Evolutionary conservation across 768 basidiomycete genomes (phyloP).

Genomic region (Auricularia auricula-judae): DNA sequence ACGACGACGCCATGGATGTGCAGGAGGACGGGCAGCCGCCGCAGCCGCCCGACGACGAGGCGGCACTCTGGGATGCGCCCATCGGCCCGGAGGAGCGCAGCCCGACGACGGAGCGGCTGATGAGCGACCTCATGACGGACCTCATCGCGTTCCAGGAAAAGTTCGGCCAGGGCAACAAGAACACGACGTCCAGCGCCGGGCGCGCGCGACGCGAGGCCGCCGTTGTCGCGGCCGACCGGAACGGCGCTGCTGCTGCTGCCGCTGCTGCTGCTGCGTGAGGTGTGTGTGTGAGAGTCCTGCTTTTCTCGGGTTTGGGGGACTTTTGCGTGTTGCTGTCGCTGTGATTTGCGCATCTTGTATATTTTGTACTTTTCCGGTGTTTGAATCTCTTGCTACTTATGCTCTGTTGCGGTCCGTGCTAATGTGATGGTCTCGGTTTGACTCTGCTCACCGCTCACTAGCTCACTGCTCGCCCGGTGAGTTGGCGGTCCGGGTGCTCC

Average conservation of each 20-base stretch:
- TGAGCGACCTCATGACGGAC: conserved; percentile 89
- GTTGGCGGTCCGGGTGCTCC: too few relatives aligned
- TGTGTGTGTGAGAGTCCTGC: too few relatives aligned
- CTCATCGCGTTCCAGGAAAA: conserved; percentile 80
- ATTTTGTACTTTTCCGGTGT: too few relatives aligned
- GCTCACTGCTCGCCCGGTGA: too few relatives aligned
- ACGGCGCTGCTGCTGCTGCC: not conserved
- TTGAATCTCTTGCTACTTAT: too few relatives aligned
- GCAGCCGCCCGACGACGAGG: not conserved
- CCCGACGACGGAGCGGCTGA: conserved; percentile 57
- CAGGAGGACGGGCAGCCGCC: not conserved
- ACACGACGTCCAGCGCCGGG: not conserved
- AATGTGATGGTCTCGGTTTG: too few relatives aligned
- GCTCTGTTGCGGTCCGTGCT: too few relatives aligned
- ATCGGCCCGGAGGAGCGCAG: not conserved
- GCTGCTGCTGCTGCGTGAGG: not conserved
- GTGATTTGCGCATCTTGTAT: too few relatives aligned
- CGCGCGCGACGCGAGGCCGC: not conserved
- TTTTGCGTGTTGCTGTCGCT: too few relatives aligned
- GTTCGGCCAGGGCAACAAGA: conserved; percentile 34
- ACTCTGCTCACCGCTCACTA: too few relatives aligned
- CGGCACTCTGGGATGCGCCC: not conserved
- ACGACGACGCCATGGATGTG: not conserved
- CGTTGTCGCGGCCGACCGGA: not conserved
- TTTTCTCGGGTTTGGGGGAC: too few relatives aligned